phyloP scores from a whole-genome alignment of 306 rosid species.

The Gastrolobium villosum region DNA sequence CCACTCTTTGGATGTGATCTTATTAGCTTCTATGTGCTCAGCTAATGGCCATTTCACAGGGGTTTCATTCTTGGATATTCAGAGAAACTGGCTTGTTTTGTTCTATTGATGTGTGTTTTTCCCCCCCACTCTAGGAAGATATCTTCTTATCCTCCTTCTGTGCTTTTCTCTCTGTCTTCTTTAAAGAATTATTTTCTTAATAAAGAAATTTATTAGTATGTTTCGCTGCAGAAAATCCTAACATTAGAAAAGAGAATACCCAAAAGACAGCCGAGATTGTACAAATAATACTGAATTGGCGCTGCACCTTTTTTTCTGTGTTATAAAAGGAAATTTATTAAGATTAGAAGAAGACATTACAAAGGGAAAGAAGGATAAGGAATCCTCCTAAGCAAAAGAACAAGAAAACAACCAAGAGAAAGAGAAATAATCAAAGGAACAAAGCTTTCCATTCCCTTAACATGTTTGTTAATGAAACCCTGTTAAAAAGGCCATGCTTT shows the following conservation, averaged over 20 bases:
- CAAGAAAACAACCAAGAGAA: slow-evolving; percentile 1
- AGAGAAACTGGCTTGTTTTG: slow-evolving; percentile 6
- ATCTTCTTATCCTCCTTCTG: slow-evolving; percentile 10
- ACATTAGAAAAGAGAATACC: background rate
- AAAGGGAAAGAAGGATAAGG: background rate
- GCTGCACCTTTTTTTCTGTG: slow-evolving; percentile 20
- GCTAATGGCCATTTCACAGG: slow-evolving; percentile 7
- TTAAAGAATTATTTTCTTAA: slow-evolving; percentile 17
- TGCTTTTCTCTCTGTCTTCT: background rate
- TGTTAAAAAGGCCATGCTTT: too few species aligned
- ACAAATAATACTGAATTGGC: slow-evolving; percentile 11
- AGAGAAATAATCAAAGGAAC: background rate
- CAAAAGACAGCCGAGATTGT: background rate
- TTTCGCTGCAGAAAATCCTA: background rate
- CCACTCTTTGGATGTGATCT: background rate
- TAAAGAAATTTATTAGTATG: background rate
- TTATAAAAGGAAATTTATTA: background rate
- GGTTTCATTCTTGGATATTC: slow-evolving; percentile 12
- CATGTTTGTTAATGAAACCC: too few species aligned
- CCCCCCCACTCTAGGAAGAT: background rate
- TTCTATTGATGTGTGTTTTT: background rate
- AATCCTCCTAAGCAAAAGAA: slow-evolving; percentile 28
- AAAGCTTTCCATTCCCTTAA: too few species aligned
- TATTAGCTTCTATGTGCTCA: slow-evolving; percentile 21
- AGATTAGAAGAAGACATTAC: background rate